Percentiles rank a stretch among this genome's conserved stretches.
Conservation (phyloP, 139 green algal genomes). For the Coelastrella sp. region DNA sequence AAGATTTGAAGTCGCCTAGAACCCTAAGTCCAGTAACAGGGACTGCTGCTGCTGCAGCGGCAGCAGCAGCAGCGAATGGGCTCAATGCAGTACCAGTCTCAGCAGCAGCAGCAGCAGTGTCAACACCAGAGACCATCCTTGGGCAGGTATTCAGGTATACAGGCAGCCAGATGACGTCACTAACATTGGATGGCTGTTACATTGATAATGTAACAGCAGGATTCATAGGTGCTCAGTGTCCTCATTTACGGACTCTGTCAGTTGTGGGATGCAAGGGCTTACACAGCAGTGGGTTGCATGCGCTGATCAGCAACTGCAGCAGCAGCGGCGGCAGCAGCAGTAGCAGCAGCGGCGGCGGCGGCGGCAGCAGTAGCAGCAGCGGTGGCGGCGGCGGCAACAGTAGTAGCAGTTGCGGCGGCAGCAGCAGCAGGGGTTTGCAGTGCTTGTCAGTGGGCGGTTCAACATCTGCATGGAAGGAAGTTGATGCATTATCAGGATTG, state of each 20-base stretch:
- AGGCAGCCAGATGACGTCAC: not conserved
- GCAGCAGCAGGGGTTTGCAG: not conserved
- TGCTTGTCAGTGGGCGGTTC: slow-evolving; percentile 9
- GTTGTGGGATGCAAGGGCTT: slow-evolving; percentile 10
- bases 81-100: not conserved
- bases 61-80: not conserved
- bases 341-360: not conserved
- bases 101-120: not conserved
- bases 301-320: not conserved
- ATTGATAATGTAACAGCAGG: not conserved
- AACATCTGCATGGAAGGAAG: not conserved
- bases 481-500: not conserved
- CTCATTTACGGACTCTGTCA: not conserved
- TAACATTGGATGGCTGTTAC: slow-evolving; percentile 29
- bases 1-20: not conserved
- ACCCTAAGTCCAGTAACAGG: not conserved
- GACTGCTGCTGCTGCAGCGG: not conserved
- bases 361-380: not conserved
- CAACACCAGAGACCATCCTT: not conserved
- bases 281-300: not conserved
- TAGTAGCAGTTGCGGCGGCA: not conserved
- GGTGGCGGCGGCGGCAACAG: not conserved
- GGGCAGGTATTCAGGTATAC: not conserved
- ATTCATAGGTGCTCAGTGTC: not conserved
- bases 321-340: not conserved